Evolutionary conservation across 140 eudicot genomes (phyloP), one percentile per base, ranked within the genome.

Genomic region (Stevia rebaudiana): DNA sequence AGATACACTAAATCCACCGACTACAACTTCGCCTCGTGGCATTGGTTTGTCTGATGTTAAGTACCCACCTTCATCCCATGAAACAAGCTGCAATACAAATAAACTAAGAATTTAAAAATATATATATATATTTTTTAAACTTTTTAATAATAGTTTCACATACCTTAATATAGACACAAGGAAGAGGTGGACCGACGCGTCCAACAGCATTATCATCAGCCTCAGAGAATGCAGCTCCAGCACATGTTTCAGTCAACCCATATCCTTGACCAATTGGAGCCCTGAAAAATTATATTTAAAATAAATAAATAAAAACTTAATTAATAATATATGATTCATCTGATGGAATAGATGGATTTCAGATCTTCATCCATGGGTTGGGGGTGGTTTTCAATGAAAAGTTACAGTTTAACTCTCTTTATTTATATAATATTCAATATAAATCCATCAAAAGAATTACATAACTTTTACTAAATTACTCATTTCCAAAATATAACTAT

Each of bases 261-360:
- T 90, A 90, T 63, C 90, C 97, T 90, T 90, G 97, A 44, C 94
- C 97, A 79, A 90, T 83, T n/a, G 97, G 88, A 66, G 95, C 90
- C 70, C 97, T 90, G 76, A 60, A 63, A 60, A 74, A 30, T 17
- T 17, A 3, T 2, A 48, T 17, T 17, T 8, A 17, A 8, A 47
- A 47, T 28, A 18, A 47, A 47, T 18, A 47, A 1, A 17, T 7
- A 46, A 9, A 16, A 46, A 1, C 1, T 46, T 15, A 46, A 41
- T 6, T 41, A 41, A 7, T 1, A 11, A 41, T 11, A 6, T 17
- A 46, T 4, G 11, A 7, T 40, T 11, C 4, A 40, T 40, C 10
- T 40, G 44, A 7, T 37, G 42, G 12, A 37, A 10, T 41, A 13
- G 42, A 37, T 40, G 44, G 15, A 40, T 40, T n/a, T n/a, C n/a